Base-by-base conservation (phyloP, 805 yeast species). In the Starmerella ratchasimensis region DNA sequence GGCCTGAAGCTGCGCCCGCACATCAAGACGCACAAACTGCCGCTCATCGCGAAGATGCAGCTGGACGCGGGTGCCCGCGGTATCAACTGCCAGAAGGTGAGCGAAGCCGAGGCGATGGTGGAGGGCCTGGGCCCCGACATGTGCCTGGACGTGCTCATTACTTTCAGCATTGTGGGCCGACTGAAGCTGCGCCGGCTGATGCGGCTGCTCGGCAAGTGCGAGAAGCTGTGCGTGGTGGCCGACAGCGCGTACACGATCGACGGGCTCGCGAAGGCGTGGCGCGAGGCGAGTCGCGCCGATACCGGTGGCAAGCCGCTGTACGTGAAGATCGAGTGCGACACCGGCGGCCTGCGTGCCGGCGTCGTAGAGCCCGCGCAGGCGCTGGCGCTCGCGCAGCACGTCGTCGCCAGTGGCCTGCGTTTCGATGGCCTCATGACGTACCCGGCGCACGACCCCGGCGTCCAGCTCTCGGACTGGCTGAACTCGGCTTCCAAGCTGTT, bases 311-410 rank as follows among this genome's bases (percentile, higher is more conserved):
- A 20, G 6, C 35, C 23, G 16, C 33, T 42, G 18, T 25, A 28
- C 28, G 42, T 43, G 7, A 35, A 39, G 37, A 25, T 43, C 22
- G 46, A 43, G 34, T 43, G 46, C 25, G 46, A 43, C 31, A 43
- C 43, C 6, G 46, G 46, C 18, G 46, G 46, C 4, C 37, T 37
- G 17, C 44, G 46, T 10, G 43, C 44, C 7, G 46, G 46, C 17
- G 38, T 33, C 21, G 33, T 43, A 10, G 18, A 31, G 24, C 46
- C 46, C 16, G 34, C 14, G 14, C 25, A 36, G 17, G 46, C 46
- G 14, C 27, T 43, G 20, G 18, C 7, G 18, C 34, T 43, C 10
- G 46, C 46, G 22, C 24, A 37, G 20, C 19, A 3, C n/a, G 20
- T 42, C 7, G 11, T 18, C 17, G 7, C 26, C 11, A 18, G 16